Conservation (phyloP, 441 rosid genomes). For the Eruca vesicaria region DNA sequence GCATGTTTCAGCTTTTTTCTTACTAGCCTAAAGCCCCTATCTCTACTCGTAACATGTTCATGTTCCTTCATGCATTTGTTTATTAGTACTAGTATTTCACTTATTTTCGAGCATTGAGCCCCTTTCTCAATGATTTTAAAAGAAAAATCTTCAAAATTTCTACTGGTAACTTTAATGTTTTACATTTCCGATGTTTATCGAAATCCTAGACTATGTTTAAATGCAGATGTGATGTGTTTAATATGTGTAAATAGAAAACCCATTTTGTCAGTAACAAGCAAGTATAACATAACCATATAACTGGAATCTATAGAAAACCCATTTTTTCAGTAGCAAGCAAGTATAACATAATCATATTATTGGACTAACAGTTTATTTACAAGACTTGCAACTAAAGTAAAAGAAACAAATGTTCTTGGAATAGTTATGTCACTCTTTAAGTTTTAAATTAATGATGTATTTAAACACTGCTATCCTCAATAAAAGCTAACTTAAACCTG, state of each 20-base stretch:
- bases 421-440: background rate
- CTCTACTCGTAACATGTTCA: slow-evolving; percentile 22
- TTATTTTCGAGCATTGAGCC: slow-evolving; percentile 6
- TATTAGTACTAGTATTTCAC: background rate
- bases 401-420: background rate
- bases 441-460: background rate
- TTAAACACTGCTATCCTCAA: background rate
- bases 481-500: background rate
- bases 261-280: background rate
- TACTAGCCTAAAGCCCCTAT: background rate
- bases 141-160: background rate
- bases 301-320: no score
- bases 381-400: background rate
- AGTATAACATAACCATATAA: no score
- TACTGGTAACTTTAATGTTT: background rate
- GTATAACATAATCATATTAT: no score
- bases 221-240: background rate
- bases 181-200: background rate
- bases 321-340: no score
- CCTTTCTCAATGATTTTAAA: background rate
- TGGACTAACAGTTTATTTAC: background rate
- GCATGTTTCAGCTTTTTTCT: slow-evolving; percentile 33
- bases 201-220: background rate
- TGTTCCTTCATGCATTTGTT: slow-evolving; percentile 27
- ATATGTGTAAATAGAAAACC: background rate